Evolutionary conservation across 805 yeast genomes (phyloP).

Genomic region (Schwanniomyces occidentalis): DNA sequence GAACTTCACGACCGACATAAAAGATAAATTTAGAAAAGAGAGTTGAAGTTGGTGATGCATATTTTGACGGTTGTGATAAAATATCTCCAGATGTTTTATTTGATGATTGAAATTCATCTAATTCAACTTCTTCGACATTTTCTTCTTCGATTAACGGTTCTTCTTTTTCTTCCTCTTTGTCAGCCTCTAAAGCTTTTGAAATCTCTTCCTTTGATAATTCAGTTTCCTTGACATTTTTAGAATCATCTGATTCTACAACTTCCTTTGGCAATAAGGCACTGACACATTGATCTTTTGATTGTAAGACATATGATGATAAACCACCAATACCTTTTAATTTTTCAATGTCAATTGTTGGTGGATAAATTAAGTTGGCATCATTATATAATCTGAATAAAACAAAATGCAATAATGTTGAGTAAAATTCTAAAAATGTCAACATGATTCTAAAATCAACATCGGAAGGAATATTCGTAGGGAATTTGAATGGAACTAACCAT

Average conservation of each 20-base stretch:
- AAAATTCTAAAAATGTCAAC: slow-evolving; percentile 95
- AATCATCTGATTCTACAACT: slow-evolving; percentile 16
- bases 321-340: slow-evolving; percentile 90
- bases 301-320: slow-evolving; percentile 76
- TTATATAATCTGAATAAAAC: slow-evolving; percentile 82
- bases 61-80: slow-evolving; percentile 63
- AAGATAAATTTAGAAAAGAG: slow-evolving; percentile 77
- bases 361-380: slow-evolving; percentile 84
- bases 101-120: slow-evolving; percentile 72
- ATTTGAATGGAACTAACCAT: slow-evolving; percentile 97
- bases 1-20: slow-evolving; percentile 92
- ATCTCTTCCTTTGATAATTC: slow-evolving; percentile 43
- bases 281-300: slow-evolving; percentile 41
- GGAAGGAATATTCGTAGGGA: slow-evolving; percentile 91
- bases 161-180: slow-evolving; percentile 17
- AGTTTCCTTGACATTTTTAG: slow-evolving; percentile 29
- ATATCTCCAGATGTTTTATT: slow-evolving; percentile 67
- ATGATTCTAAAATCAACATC: slow-evolving; percentile 96
- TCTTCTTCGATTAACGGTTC: slow-evolving; percentile 15
- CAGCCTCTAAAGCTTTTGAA: slow-evolving; percentile 55
- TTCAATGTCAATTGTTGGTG: slow-evolving; percentile 76
- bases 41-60: slow-evolving; percentile 57
- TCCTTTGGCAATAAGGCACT: slow-evolving; percentile 40
- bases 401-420: slow-evolving; percentile 87
- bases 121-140: slow-evolving; percentile 26